Base-by-base conservation (phyloP, 768 basidiomycete genomes). In the Lactarius evosmus region DNA sequence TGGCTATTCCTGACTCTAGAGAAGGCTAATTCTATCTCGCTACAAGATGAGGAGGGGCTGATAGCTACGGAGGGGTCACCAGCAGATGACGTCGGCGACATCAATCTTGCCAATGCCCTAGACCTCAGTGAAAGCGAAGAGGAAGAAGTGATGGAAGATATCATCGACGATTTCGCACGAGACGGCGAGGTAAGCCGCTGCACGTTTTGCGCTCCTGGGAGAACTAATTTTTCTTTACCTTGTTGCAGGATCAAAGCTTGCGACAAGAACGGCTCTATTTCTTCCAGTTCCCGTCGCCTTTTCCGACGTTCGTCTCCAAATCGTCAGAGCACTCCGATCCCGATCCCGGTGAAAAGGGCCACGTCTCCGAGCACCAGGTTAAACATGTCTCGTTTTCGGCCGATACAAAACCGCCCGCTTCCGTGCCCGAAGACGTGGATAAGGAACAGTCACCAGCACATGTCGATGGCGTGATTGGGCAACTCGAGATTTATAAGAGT, bases 271-370 rank as follows among this genome's bases (percentile, higher is more conserved):
- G 82, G 22, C 76, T 96, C 4, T 96, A 90, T 71, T 87, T 94
- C 69, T 95, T 96, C 77, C 93, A 95, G 72, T 96, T 96, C 70
- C 95, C 95, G 0, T 73, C 79, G 9, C 90, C 92, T 0, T 95
- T 97, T 74, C 93, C 94, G 0, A 80, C 78, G 5, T 95, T 95
- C 75, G 63, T 77, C 2, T 76, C 82, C 7, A 70, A 77, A 63
- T 58, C 72, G 7, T 66, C 74, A 8, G 65, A 75, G 22, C 70
- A 72, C 9, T 71, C 76, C 56, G 69, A 63, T 9, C 61, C 60
- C 17, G 56, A 73, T 27, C 46, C 12, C 9, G 67, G 67, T 25
- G 53, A 58, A 30, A 65, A 68, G 36, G 64, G 51, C 46, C 65
- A 61, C 33, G 65, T 41, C 25, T 62, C 71, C 27, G 67, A 49